Base-by-base conservation (phyloP, 768 basidiomycete species). In the Xanthoconium stramineum region DNA sequence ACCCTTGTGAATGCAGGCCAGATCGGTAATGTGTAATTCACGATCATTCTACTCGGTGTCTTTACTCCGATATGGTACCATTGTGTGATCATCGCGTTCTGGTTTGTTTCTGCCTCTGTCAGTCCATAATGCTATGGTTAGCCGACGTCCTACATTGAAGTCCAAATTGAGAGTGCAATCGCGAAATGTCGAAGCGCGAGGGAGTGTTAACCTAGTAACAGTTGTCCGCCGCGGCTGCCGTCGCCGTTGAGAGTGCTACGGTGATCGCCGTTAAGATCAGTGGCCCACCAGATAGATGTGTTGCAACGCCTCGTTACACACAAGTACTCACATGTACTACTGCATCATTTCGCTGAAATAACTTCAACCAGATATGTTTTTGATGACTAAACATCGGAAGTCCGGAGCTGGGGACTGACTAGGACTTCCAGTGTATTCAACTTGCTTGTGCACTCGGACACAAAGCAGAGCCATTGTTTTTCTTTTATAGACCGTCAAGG, bases 1-100 rank as follows among this genome's bases (percentile, higher is more conserved):
- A 15, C 47, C 17, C n/a, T 66, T 63, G 61, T 60, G 30, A 38
- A 35, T 32, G 46, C 32, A 38, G 43, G 45, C 46, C 43, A 33
- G 38, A 50, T 54, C 45, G 48, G 42, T 43, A 37, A 45, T 24
- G 17, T 33, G 37, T 37, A 20, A 30, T 17, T 42, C 24, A 39
- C 17, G 39, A 28, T 29, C 17, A 9, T n/a, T 55, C 35, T 30
- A 47, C 36, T 52, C 50, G 60, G 53, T 30, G 29, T n/a, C 37
- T 48, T 47, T 61, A 29, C 43, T 57, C 24, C 36, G 5, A 24
- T 24, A 24, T 24, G 24, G 37, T 24, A 36, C 10, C 50, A 42
- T 20, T 50, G 29, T 51, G 2, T 24, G 24, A 24, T 35, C 39
- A 43, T 6, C 12, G 4, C 9, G 12, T 20, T 42, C 12, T 12